phyloP scores from a whole-genome alignment of 306 rosid species.

The Luffa aegyptiaca region DNA sequence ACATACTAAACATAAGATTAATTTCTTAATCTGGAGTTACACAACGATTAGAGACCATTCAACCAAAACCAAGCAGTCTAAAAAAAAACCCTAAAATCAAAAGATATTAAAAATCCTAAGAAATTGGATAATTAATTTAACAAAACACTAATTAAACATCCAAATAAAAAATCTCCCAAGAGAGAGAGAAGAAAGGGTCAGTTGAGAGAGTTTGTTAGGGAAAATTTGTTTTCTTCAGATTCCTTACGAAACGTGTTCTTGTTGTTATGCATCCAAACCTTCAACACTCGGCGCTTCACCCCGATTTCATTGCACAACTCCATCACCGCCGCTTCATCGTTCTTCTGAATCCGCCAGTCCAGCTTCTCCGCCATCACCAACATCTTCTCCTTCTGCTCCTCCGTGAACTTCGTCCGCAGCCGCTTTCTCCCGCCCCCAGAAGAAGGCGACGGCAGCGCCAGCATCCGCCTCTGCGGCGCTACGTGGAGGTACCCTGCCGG shows the following conservation, averaged over 20 bases:
- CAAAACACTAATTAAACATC: no score
- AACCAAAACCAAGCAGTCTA: no score
- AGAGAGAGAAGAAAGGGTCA: background rate
- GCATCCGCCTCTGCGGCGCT: background rate
- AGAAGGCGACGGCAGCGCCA: background rate
- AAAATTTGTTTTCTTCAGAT: background rate
- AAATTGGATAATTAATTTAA: no score
- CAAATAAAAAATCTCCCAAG: no score
- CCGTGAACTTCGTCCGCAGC: slow-evolving; percentile 49
- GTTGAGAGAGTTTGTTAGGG: background rate
- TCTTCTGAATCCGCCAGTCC: slow-evolving; percentile 47
- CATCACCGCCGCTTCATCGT: slow-evolving; percentile 34
- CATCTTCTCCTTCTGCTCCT: slow-evolving; percentile 58
- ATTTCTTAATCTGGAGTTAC: no score
- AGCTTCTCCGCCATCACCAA: slow-evolving; percentile 37
- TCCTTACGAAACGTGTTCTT: slow-evolving; percentile 29
- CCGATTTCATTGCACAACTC: slow-evolving; percentile 46
- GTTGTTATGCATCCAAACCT: slow-evolving; percentile 68
- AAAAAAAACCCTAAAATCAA: no score
- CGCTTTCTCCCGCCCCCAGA: slow-evolving; percentile 32
- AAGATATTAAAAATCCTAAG: no score
- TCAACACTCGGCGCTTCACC: slow-evolving; percentile 45
- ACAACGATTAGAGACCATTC: no score
- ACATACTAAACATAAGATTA: no score
- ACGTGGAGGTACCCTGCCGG: background rate